Conservation (phyloP, 129 eudicot genomes). For the Tagetes patula region DNA sequence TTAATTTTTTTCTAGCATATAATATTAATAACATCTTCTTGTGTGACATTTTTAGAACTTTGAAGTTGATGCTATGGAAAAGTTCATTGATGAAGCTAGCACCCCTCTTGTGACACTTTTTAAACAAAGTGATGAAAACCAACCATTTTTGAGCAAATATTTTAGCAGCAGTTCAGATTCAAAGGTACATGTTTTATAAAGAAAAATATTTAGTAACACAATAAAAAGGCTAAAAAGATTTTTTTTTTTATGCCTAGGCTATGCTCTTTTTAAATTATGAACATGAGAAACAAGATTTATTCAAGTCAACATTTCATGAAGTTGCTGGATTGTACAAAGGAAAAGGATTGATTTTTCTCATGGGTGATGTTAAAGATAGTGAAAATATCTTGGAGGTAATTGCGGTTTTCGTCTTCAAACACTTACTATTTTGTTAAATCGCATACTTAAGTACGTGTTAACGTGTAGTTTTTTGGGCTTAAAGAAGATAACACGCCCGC, state of each 20-base stretch:
- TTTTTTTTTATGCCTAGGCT: slow-evolving; percentile 38
- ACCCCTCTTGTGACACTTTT: slow-evolving; percentile 56
- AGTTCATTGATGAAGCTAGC: slow-evolving; percentile 57
- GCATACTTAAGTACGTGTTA: neutral
- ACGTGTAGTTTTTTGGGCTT: slow-evolving; percentile 67
- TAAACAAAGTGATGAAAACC: slow-evolving; percentile 46
- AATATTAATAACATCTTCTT: neutral
- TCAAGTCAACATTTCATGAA: slow-evolving; percentile 47
- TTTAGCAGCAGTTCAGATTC: slow-evolving; percentile 38
- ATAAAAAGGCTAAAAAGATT: neutral
- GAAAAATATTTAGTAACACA: neutral
- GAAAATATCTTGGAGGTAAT: slow-evolving; percentile 48
- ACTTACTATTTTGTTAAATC: neutral
- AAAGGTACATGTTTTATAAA: slow-evolving; percentile 44
- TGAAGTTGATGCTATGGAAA: slow-evolving; percentile 62
- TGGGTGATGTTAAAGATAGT: slow-evolving; percentile 59
- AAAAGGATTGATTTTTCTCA: slow-evolving; percentile 49
- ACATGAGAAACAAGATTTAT: slow-evolving; percentile 37
- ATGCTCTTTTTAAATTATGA: slow-evolving; percentile 54
- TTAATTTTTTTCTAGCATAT: neutral
- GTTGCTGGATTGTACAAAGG: slow-evolving; percentile 66
- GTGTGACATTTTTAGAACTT: slow-evolving; percentile 41
- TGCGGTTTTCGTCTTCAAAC: neutral
- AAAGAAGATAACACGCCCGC: slow-evolving; percentile 72
- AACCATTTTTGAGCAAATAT: slow-evolving; percentile 44